Percentiles rank a stretch among this genome's conserved stretches.
phyloP scores from a whole-genome alignment of 306 rosid species.

The Ammopiptanthus mongolicus region DNA sequence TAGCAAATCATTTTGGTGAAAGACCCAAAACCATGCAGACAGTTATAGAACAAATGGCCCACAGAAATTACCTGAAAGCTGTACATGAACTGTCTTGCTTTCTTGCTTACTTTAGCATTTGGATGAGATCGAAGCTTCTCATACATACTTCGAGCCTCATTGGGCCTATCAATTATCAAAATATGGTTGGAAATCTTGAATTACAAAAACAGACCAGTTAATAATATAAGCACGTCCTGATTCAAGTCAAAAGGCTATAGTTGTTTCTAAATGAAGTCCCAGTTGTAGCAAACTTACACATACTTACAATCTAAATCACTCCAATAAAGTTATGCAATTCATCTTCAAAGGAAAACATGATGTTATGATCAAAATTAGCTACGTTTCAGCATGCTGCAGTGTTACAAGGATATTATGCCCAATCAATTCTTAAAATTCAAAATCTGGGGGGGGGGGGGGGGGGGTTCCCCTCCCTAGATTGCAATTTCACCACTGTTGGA shows the following conservation, averaged over 20 bases:
- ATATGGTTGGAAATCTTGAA: not conserved
- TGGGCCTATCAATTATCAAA: slow-evolving; percentile 48
- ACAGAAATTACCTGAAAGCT: slow-evolving; percentile 70
- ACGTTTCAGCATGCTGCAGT: not conserved
- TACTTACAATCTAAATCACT: not conserved
- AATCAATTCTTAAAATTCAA: not conserved
- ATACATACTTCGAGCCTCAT: slow-evolving; percentile 73
- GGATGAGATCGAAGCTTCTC: slow-evolving; percentile 87
- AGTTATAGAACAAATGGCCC: not conserved
- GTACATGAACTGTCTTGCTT: slow-evolving; percentile 71
- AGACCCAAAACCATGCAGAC: not conserved
- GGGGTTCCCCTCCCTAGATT: not conserved
- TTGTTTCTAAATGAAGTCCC: not conserved
- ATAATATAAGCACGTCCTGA: not conserved
- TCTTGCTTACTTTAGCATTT: slow-evolving; percentile 65
- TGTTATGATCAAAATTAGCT: not conserved
- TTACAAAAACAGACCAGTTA: not conserved
- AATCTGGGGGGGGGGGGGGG: too few species aligned
- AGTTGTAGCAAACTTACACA: not conserved
- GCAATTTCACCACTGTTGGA: not conserved
- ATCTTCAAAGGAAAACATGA: not conserved
- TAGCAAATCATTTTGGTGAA: not conserved
- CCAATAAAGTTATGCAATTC: not conserved
- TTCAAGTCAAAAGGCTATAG: not conserved
- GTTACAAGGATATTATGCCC: not conserved